phyloP scores from a whole-genome alignment of 2,329 filamentous ascomycete species.

The Microcyclospora tardicrescens region DNA sequence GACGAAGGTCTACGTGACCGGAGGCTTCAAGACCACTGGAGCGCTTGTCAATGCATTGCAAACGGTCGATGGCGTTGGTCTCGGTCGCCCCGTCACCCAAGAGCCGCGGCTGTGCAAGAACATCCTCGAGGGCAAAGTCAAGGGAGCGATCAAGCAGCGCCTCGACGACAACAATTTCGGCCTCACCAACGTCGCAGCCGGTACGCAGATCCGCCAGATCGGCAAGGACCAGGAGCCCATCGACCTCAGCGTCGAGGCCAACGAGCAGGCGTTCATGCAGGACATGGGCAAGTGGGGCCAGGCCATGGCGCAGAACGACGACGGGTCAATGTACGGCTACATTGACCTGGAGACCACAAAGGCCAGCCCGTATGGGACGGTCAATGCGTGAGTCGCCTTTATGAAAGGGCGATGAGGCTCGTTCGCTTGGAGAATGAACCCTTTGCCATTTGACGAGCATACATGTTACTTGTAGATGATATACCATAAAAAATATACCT shows the following conservation, averaged over 20 bases:
- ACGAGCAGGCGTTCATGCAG: slow-evolving; percentile 36
- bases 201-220: slow-evolving; percentile 40
- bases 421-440: too few relatives aligned
- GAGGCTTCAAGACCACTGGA: slow-evolving; percentile 41
- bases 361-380: slow-evolving; percentile 26
- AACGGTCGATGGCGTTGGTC: slow-evolving; percentile 46
- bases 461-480: too few relatives aligned
- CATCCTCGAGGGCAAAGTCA: slow-evolving; percentile 34
- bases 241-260: slow-evolving; percentile 37
- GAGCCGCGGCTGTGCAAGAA: slow-evolving; percentile 36
- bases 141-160: slow-evolving; percentile 34
- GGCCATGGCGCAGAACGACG: slow-evolving; percentile 28
- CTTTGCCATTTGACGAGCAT: too few relatives aligned
- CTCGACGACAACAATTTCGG: slow-evolving; percentile 41
- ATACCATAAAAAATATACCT: too few relatives aligned
- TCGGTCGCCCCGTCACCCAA: slow-evolving; percentile 42
- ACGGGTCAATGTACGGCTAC: slow-evolving; percentile 31
- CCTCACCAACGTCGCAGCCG: slow-evolving; percentile 33
- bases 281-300: slow-evolving; percentile 34
- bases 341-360: slow-evolving; percentile 30
- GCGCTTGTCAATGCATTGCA: slow-evolving; percentile 48
- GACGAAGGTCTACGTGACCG: slow-evolving; percentile 44
- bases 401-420: too few relatives aligned
- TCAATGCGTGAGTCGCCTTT: slow-evolving; percentile 6
- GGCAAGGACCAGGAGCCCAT: slow-evolving; percentile 42